These are phyloP conservation scores for Crithidia thermophila DNA, from an alignment of 208 protist genomes.

Conservation along the genomic window DNA sequence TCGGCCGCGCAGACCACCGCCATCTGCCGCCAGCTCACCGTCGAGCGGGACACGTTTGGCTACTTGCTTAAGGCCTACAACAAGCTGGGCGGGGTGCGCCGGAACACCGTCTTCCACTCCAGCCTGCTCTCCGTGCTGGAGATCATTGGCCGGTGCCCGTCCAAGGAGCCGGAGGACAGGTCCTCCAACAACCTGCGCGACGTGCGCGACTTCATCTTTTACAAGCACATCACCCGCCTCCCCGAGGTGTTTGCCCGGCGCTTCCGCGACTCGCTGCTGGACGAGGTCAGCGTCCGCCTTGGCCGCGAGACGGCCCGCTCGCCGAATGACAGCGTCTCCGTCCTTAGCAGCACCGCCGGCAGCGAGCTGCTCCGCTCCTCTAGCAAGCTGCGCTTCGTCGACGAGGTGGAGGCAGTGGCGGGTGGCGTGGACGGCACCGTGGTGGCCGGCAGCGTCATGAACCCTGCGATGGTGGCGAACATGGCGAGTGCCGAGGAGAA, in stretches of 20 bases:
- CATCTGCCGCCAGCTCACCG: constrained; percentile 65
- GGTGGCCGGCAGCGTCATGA: constrained; percentile 43
- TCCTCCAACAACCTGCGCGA: constrained; percentile 47
- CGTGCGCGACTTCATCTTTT: constrained; percentile 65
- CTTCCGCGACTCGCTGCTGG: constrained; percentile 54
- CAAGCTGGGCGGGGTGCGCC: constrained; percentile 47
- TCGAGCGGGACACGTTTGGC: constrained; percentile 67
- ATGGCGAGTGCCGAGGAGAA: constrained; percentile 45
- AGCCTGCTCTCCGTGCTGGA: constrained; percentile 54
- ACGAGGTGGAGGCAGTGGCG: constrained; percentile 70
- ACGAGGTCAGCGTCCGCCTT: constrained; percentile 44
- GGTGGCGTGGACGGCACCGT: constrained; percentile 56
- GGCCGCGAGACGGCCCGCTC: constrained; percentile 47
- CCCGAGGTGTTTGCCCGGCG: constrained; percentile 42
- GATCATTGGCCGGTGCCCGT: constrained; percentile 36
- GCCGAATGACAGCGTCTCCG: constrained; percentile 56
- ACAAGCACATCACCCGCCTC: constrained; percentile 46
- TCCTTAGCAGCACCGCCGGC: constrained; percentile 53
- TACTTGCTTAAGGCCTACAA: constrained; percentile 59
- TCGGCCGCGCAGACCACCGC: constrained; percentile 32
- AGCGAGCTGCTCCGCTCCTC: constrained; percentile 58
- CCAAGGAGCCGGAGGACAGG: constrained; percentile 25
- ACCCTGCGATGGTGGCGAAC: constrained; percentile 43
- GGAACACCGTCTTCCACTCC: constrained; percentile 73
- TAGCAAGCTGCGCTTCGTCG: constrained; percentile 68